Base-by-base conservation (phyloP, 148 eudicot genomes). In the Vaccinium myrtillus region DNA sequence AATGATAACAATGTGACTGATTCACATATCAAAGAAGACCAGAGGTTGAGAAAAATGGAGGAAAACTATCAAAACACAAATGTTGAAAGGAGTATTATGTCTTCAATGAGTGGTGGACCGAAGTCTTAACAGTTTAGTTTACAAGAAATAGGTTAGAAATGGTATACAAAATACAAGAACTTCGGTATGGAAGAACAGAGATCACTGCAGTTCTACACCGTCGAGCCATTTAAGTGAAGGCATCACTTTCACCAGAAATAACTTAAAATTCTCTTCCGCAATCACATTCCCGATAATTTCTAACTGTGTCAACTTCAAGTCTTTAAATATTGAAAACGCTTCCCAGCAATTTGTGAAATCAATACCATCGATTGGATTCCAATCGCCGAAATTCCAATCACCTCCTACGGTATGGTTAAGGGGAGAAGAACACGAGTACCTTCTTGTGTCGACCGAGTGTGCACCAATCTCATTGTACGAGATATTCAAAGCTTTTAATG, bases 401-500 rank as follows among this genome's bases (percentile, higher is more conserved):
- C 75, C 81, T 48, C 86, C 89, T 32, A 48, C 86, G 4, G 92
- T 87, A 77, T 93, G 94, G 61, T 91, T 87, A 69, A 93, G 85
- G 5, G 99, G 95, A 36, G 98, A 96, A 49, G 98, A 69, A 56
- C 93, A 92, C 80, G 92, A 80, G 81, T 94, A 93, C 83, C 97
- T 86, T 55, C 91, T 92, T 39, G 94, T 91, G 90, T 94, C 94
- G 13, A 94, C 87, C 2, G 95, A 67, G 89, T 93, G 98, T 65
- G 88, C 82, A 32, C 99, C 99, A n/a, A 96, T 91, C 89, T 96
- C 94, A 51, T 96, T 96, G 88, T 91, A 83, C 25, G 99, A 93
- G 76, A 96, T 90, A 81, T 93, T 87, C 59, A 96, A 84, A 61
- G 88, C 94, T 87, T 87, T 83, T 58, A 96, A 85, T 25, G 91